Base-by-base conservation (phyloP, 148 eudicot genomes). In the Rhododendron ferrugineum region DNA sequence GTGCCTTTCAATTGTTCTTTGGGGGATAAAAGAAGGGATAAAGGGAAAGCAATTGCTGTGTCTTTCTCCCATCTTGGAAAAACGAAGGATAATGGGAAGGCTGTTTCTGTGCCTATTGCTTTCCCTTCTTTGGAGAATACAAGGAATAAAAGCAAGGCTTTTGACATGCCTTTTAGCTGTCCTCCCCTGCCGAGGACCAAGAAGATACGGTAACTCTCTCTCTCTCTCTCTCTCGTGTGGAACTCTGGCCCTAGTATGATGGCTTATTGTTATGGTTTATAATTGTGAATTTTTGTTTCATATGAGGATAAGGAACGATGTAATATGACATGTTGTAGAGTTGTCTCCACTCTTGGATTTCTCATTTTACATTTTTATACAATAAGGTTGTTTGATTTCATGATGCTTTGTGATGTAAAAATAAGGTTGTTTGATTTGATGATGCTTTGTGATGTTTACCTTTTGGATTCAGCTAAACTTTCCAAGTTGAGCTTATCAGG, bases 171-270 rank as follows among this genome's bases (percentile, higher is more conserved):
- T 84, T 75, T 60, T 16, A 84, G 86, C 77, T 88, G 89, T 64
- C 83, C 88, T 81, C 88, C 89, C 47, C 20, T 54, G 72, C 40
- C 9, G 52, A 91, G 78, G 81, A 81, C 85, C 20, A 88, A 80
- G 83, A 84, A 66, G 16, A 83, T 54, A 85, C 10, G 83, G 88
- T 91, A 78, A 20, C 66, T 64, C 83, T 37, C 68, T 56, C 44
- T 30, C 10, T 75, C 76, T 58, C 42, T 36, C 37, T 36, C 37
- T 36, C 37, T 36, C 58, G 10, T 32, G 9, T 28, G 30, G 79
- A 18, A 22, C 28, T 22, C 52, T 44, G 46, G 28, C 54, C 28
- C 74, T 62, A 4, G 14, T 4, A 60, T 23, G 44, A 81, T 34
- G 47, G 83, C 28, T 54, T 81, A 11, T 5, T 34, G 22, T 23